phyloP scores from a whole-genome alignment of 495 filamentous ascomycete genomes.

The Trichocladium antarcticum region DNA sequence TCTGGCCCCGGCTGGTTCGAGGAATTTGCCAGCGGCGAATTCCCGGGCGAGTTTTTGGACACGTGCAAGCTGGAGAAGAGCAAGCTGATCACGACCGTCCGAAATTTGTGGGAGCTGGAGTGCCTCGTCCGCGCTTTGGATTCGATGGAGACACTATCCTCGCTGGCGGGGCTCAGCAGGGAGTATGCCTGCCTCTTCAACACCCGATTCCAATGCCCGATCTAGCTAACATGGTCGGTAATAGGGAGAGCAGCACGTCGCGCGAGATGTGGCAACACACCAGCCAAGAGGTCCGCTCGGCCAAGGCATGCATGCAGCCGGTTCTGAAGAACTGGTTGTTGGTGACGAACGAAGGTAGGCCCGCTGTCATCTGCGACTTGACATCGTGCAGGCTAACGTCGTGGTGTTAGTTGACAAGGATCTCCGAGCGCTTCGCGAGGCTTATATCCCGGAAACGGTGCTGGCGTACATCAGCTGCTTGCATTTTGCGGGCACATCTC shows the following conservation, averaged over 20 bases:
- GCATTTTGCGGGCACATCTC: constrained; percentile 52
- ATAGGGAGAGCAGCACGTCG: constrained; percentile 20
- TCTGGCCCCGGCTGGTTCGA: constrained; percentile 33
- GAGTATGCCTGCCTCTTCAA: constrained; percentile 26
- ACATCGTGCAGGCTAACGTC: constrained; percentile 10
- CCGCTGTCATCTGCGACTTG: not conserved
- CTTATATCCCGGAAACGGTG: constrained; percentile 71
- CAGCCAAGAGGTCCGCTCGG: constrained; percentile 27
- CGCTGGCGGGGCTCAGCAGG: constrained; percentile 33
- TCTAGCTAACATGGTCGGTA: not conserved
- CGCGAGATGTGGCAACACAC: constrained; percentile 38
- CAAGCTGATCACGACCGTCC: constrained; percentile 42
- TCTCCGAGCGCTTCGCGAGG: constrained; percentile 48
- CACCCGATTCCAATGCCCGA: not conserved
- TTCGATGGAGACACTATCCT: constrained; percentile 46
- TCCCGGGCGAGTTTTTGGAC: constrained; percentile 28
- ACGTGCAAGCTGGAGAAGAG: constrained; percentile 25
- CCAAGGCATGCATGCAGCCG: constrained; percentile 36
- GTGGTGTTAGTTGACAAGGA: constrained; percentile 29
- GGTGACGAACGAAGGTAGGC: constrained; percentile 26
- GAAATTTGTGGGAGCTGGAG: constrained; percentile 64
- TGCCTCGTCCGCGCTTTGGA: constrained; percentile 55
- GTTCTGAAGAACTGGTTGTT: constrained; percentile 37
- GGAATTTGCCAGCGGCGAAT: constrained; percentile 25
- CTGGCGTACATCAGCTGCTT: constrained; percentile 68